Base-by-base conservation (phyloP, 768 basidiomycete genomes). In the Mycena pura region DNA sequence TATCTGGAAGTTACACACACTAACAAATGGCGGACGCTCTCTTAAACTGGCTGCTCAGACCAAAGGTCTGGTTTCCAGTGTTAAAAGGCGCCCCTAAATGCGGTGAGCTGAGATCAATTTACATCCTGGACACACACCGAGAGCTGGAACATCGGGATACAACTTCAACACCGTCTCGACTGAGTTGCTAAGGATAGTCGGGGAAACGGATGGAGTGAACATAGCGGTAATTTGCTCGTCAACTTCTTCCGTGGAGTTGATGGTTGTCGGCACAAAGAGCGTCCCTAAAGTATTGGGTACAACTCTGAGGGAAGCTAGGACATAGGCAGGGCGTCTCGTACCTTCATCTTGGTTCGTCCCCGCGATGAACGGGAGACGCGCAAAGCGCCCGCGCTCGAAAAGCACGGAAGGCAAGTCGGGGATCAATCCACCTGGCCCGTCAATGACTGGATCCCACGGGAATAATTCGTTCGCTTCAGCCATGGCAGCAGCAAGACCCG, bases 331-430 rank as follows among this genome's bases (percentile, higher is more conserved):
- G 10, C 21, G 55, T 41, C 8, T 22, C 34, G 39, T n/a, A 79
- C 82, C 82, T 73, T 84, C 82, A 62, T 83, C 81, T n/a, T 77
- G 68, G 53, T 73, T 75, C 3, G 76, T 77, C 17, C 81, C 82
- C 24, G 79, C 70, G 22, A 83, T 82, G 62, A 81, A 80, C 0
- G 82, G 81, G 5, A 83, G 27, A 19, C 69, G 68, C 2, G 76
- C 72, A 57, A 80, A 80, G 1, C 70, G 69, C 0, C 79, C 78
- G 5, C 59, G 29, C 1, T 69, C 60, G 19, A 77, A 68, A 17
- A 79, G 63, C 24, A 44, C 69, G 6, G 78, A 78, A 1, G 81
- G 74, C 1, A 75, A 54, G 29, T 78, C 80, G 3, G 80, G 78
- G 17, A 75, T 68, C 8, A 82, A 49, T 0, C 81, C 81, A 1